Percentiles rank a stretch among this genome's conserved stretches.
Conservation (phyloP, 2,329 filamentous ascomycete genomes). For the Hypoxylon rubiginosum region DNA sequence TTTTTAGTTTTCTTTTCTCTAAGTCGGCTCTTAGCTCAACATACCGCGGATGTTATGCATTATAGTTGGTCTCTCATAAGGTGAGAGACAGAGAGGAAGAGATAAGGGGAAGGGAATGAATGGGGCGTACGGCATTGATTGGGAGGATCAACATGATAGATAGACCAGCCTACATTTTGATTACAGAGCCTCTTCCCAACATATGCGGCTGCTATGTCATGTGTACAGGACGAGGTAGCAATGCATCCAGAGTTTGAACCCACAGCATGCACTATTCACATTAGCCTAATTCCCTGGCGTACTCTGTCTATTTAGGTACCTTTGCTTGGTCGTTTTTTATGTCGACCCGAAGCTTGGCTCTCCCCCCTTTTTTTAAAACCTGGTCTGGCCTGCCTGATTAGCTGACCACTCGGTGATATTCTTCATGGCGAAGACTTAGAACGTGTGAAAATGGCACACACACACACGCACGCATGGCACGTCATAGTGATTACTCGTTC, state of each 20-base stretch:
- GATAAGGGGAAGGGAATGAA: conserved; percentile 1
- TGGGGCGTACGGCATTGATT: conserved; percentile 5
- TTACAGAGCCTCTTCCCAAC: conserved; percentile 28
- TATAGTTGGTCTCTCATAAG: not conserved
- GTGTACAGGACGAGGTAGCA: not conserved
- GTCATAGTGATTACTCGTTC: too few species aligned
- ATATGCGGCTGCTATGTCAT: conserved; percentile 21
- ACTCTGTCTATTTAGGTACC: not conserved
- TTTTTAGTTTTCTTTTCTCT: conserved; percentile 1
- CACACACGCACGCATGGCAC: too few species aligned
- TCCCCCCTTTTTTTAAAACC: too few species aligned
- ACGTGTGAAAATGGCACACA: too few species aligned
- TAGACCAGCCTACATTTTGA: conserved; percentile 12
- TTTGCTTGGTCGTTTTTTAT: not conserved
- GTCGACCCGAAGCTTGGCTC: not conserved
- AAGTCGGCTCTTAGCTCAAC: conserved; percentile 7
- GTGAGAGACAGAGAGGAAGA: not conserved
- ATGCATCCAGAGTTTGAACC: not conserved
- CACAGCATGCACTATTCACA: not conserved
- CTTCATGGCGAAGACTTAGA: too few species aligned
- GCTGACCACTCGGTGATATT: not conserved
- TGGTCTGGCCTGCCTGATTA: not conserved
- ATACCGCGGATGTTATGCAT: conserved; percentile 1
- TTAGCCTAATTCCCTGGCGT: not conserved
- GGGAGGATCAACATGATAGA: conserved; percentile 9